Evolutionary conservation across 139 green algal species (phyloP), one percentile per base, ranked within the genome.

Genomic region (Chlorella sp.): DNA sequence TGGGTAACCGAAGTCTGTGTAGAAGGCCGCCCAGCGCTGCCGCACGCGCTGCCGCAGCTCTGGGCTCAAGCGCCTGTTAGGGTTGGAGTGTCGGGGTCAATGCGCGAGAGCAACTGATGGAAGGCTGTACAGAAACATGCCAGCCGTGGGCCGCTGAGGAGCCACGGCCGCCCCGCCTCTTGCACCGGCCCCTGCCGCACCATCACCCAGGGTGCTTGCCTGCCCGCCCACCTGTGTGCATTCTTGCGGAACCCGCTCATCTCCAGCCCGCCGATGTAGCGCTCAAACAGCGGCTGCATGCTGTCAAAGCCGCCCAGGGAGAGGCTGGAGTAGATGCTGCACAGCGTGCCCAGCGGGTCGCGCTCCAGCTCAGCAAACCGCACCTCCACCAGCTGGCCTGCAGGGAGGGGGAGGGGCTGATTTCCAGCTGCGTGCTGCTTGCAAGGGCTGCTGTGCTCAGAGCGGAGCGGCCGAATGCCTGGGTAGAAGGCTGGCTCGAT

Each of bases 221-320:
- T 15, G 21, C 69, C 38, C 11, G 21, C 30, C 21, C 64, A 65
- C 85, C 39, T 88, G 86, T 91, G 87, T 6, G 86, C 63, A 78
- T 94, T 94, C 84, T 91, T 91, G 38, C 89, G 90, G 75, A 94
- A 94, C 26, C 87, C 90, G 12, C 55, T 62, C 51, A 86, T 57
- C 55, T 72, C 56, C 17, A 92, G 81, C n/a, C 44, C 65, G 21
- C 17, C 15, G 41, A 74, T 63, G 85, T 94, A 94, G 15, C 20
- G 26, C 63, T 78, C 20, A 47, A 89, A 82, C 67, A 36, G 34
- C 13, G 38, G 51, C 5, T 41, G 36, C 47, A 85, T 13, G 0
- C 16, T 18, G 17, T 83, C 80, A 78, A 86, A 93, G 47, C 30
- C 38, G 11, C 1, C 73, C 36, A 82, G 88, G 74, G 84, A 76